Evolutionary conservation across 805 yeast genomes (phyloP).

Genomic region (Ogataea ramenticola): DNA sequence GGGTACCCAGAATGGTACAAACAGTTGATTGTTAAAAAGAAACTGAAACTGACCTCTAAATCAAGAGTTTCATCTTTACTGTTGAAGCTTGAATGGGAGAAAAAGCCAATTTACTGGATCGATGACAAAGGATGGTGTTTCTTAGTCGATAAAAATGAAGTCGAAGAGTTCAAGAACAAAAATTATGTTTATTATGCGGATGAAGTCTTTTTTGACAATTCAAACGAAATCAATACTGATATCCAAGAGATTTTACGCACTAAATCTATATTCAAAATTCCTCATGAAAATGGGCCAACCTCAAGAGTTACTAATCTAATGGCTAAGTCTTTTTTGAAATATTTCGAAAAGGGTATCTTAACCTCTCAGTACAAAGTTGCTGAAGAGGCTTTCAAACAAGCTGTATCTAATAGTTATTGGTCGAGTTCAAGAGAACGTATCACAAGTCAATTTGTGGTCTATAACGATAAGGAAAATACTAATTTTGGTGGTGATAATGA

Average conservation of each 20-base stretch:
- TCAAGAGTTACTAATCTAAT: slow-evolving; percentile 69
- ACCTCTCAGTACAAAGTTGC: slow-evolving; percentile 71
- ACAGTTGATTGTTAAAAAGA: slow-evolving; percentile 34
- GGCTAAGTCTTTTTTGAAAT: slow-evolving; percentile 65
- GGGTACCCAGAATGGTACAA: slow-evolving; percentile 95
- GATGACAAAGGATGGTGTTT: slow-evolving; percentile 86
- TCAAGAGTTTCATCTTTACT: slow-evolving; percentile 73
- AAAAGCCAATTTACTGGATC: slow-evolving; percentile 75
- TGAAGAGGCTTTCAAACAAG: slow-evolving; percentile 66
- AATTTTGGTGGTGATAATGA: slow-evolving; percentile 13
- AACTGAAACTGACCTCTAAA: slow-evolving; percentile 55
- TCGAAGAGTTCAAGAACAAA: slow-evolving; percentile 26
- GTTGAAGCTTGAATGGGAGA: slow-evolving; percentile 78
- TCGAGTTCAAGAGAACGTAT: slow-evolving; percentile 83
- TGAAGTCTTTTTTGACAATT: slow-evolving; percentile 9
- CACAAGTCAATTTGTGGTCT: slow-evolving; percentile 77
- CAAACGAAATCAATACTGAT: neutral
- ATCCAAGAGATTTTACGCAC: slow-evolving; percentile 1
- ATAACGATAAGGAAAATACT: slow-evolving; percentile 25
- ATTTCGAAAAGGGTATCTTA: slow-evolving; percentile 67
- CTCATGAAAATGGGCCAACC: slow-evolving; percentile 79
- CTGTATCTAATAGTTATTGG: slow-evolving; percentile 87
- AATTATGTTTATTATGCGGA: slow-evolving; percentile 26
- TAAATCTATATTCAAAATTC: slow-evolving; percentile 53
- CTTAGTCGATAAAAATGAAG: slow-evolving; percentile 40